Evolutionary conservation across 176 grass and related monocot species (phyloP), one percentile per base, ranked within the genome.

Genomic region (Zoysia pacifica): DNA sequence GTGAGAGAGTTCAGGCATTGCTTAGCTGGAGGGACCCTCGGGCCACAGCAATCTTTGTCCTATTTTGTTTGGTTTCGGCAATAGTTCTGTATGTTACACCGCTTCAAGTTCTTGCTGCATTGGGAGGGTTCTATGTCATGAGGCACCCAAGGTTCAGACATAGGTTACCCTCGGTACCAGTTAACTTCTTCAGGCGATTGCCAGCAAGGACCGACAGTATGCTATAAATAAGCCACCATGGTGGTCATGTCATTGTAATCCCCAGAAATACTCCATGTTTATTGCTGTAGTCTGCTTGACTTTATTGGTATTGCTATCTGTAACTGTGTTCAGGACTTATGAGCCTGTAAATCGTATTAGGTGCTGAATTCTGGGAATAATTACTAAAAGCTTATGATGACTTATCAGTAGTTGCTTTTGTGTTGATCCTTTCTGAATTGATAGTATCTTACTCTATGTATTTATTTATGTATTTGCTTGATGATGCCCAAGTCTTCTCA

Each of bases 11-110:
- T 62, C 93, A 99, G 45, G 84, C 97, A 67, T 66, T 99, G 73
- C 93, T 99, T 69, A 93, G 97, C 88, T 99, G 97, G 97, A 88
- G 97, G 75, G 97, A 99, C 39, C 93, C 97, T 58, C 86, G 97
- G 76, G 97, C 97, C 47, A 99, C 88, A 12, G 44, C 86, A 53
- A 84, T 96, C 47, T 99, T 99, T 86, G 88, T 96, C 68, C 75
- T 99, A 2, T 93, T 99, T 68, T 99, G 90, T 73, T 86, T 99
- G 43, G 78, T 91, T 41, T 86, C 90, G 8, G 93, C 97, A 38
- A 66, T 99, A 61, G 93, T 83, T 41, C 64, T 99, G 50, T 96
- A 99, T 63, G 84, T 90, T 35, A 93, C 93, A 81, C 93, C 97
- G 3, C 78, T 99, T 74, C 97, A 99, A 81, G 88, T 99, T 61